A percentile compares a stretch with the other conserved stretches of the same genome.
Conservation (phyloP, 2,329 filamentous ascomycete species). For the Aspergillus melleus region DNA sequence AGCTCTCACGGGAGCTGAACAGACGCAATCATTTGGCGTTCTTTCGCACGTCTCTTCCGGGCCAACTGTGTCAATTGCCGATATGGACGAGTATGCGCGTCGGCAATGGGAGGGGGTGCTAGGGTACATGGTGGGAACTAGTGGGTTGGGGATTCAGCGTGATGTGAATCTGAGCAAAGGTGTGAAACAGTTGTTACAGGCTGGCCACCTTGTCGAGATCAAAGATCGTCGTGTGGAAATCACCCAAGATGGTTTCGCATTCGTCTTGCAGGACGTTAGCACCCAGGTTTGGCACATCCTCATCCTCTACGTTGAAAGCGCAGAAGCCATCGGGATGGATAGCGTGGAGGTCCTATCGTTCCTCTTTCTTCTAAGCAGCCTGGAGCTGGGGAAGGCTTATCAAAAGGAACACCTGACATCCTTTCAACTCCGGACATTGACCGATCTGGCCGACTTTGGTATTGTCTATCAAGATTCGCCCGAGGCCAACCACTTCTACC, state of each 20-base stretch:
- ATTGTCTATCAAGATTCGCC: conserved; percentile 69
- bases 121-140: conserved; percentile 79
- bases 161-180: conserved; percentile 64
- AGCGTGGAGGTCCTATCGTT: conserved; percentile 94
- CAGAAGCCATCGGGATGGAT: conserved; percentile 73
- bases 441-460: conserved; percentile 86
- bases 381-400: conserved; percentile 90
- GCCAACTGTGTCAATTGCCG: conserved; percentile 65
- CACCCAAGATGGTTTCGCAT: conserved; percentile 90
- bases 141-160: conserved; percentile 49
- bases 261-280: conserved; percentile 91
- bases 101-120: conserved; percentile 94
- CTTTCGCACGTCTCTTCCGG: conserved; percentile 67
- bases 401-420: conserved; percentile 79
- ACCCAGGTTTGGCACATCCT: conserved; percentile 96
- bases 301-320: conserved; percentile 87
- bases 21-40: conserved; percentile 87
- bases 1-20: conserved; percentile 82
- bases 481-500: conserved; percentile 66
- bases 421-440: conserved; percentile 83
- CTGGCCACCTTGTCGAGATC: conserved; percentile 75
- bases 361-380: conserved; percentile 88
- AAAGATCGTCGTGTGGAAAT: conserved; percentile 64
- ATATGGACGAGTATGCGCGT: conserved; percentile 81
- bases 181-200: conserved; percentile 80